Percentiles rank a stretch among this genome's conserved stretches.
Evolutionary conservation across 352 stramenopile genomes (phyloP).

Genomic region (Globisporangium paddicum): DNA sequence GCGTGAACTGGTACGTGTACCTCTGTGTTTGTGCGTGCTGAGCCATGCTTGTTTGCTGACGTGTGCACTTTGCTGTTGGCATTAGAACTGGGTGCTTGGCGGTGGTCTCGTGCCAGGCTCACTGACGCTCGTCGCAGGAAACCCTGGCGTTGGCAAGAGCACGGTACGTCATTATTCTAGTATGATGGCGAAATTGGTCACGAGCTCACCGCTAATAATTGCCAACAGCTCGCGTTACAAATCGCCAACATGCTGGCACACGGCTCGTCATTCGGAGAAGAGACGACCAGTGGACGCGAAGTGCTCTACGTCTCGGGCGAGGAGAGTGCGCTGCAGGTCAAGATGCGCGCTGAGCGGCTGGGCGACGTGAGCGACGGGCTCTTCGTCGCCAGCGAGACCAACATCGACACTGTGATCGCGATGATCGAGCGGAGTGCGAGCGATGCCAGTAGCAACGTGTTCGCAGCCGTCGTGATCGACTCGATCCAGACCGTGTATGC

Average conservation of each 20-base stretch:
- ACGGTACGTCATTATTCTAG: constrained; percentile 37
- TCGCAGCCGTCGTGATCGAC: constrained; percentile 90
- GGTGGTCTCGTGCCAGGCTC: constrained; percentile 95
- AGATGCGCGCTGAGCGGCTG: constrained; percentile 87
- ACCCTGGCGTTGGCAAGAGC: constrained; percentile 93
- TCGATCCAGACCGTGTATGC: constrained; percentile 97
- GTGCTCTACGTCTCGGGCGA: constrained; percentile 97
- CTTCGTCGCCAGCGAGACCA: constrained; percentile 82
- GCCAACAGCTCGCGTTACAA: constrained; percentile 85
- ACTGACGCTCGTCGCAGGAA: constrained; percentile 93
- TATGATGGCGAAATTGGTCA: too few relatives aligned
- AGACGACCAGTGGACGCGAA: constrained; percentile 19
- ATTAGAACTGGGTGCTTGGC: constrained; percentile 92
- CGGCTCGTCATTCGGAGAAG: constrained; percentile 6
- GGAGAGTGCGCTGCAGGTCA: constrained; percentile 95
- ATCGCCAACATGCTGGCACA: constrained; percentile 85
- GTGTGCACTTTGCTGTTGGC: constrained; percentile 8
- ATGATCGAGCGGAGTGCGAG: constrained; percentile 30
- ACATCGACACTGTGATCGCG: constrained; percentile 68
- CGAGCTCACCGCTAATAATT: background rate
- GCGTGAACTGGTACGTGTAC: constrained; percentile 44
- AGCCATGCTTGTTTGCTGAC: background rate
- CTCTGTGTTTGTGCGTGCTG: background rate
- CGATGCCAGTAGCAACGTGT: constrained; percentile 14
- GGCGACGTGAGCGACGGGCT: constrained; percentile 58